Percentiles rank a stretch among this genome's conserved stretches.
phyloP scores from a whole-genome alignment of 441 rosid species.

The Pelargonium myrrhifolium region DNA sequence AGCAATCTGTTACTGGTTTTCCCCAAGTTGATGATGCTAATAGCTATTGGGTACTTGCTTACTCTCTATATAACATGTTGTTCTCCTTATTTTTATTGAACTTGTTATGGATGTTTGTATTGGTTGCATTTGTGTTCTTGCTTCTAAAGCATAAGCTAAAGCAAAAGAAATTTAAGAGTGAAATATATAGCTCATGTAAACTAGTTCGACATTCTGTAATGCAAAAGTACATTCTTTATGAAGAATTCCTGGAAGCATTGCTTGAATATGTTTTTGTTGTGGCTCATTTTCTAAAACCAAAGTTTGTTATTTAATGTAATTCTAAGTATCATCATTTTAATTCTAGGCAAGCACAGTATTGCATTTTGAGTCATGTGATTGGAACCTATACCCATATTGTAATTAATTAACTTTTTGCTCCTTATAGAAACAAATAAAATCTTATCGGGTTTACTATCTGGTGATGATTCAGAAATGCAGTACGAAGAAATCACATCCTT shows the following conservation, averaged over 20 bases:
- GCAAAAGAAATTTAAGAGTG: not conserved
- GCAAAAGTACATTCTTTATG: not conserved
- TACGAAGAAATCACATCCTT: no score
- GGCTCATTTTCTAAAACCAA: not conserved
- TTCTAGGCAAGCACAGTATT: no score
- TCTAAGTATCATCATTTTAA: not conserved
- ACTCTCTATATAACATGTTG: not conserved
- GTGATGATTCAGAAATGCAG: no score
- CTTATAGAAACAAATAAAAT: no score
- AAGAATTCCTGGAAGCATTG: not conserved
- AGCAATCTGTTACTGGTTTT: slow-evolving; percentile 91
- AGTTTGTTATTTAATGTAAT: not conserved
- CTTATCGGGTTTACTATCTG: no score
- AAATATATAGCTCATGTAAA: not conserved
- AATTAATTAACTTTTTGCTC: no score
- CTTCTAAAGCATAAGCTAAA: no score
- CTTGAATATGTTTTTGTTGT: not conserved
- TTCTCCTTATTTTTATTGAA: not conserved
- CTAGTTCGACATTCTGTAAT: not conserved
- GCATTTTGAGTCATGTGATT: no score
- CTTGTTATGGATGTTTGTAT: not conserved
- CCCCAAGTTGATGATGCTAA: slow-evolving; percentile 80
- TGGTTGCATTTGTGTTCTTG: no score
- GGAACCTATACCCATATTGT: no score
- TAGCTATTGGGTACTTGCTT: slow-evolving; percentile 75